Evolutionary conservation across 106 monocot genomes (phyloP).

Genomic region (Acanthochlamys bracteata): DNA sequence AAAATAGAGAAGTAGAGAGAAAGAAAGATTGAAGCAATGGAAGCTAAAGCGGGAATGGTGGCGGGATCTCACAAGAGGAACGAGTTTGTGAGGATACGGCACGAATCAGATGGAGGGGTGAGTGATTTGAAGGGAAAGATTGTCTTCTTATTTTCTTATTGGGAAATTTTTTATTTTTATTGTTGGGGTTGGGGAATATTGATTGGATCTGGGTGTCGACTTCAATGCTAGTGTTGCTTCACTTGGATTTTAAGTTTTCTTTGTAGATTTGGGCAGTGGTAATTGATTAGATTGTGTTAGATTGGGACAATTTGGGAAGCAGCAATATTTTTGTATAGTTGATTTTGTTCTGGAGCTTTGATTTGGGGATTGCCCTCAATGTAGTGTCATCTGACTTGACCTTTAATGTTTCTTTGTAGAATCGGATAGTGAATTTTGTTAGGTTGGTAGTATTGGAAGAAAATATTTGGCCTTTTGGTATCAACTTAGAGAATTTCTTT

Average conservation of each 20-base stretch:
- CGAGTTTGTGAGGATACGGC: conserved; percentile 78
- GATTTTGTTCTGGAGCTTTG: background rate
- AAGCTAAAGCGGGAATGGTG: conserved; percentile 78
- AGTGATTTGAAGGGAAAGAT: background rate
- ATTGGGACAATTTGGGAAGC: background rate
- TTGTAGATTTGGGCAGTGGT: no score
- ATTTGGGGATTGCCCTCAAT: conserved; percentile 1
- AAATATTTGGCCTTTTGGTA: background rate
- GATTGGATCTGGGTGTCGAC: background rate
- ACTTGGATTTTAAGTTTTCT: background rate
- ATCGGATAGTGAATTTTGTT: background rate
- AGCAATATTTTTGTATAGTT: no score
- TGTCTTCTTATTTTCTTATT: background rate
- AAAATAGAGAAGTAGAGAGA: background rate
- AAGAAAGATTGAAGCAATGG: conserved; percentile 26
- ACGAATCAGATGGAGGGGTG: conserved; percentile 57
- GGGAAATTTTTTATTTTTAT: background rate
- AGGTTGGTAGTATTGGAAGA: background rate
- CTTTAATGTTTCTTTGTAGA: background rate
- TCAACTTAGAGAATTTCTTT: background rate
- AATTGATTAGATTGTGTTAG: background rate
- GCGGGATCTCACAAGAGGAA: conserved; percentile 77
- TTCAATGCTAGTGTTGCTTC: background rate
- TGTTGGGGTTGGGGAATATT: background rate
- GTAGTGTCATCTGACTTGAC: background rate